A percentile compares a stretch with the other conserved stretches of the same genome.
Evolutionary conservation across 257 asterid genomes (phyloP).

Genomic region (Fraxinus quadrangulata): DNA sequence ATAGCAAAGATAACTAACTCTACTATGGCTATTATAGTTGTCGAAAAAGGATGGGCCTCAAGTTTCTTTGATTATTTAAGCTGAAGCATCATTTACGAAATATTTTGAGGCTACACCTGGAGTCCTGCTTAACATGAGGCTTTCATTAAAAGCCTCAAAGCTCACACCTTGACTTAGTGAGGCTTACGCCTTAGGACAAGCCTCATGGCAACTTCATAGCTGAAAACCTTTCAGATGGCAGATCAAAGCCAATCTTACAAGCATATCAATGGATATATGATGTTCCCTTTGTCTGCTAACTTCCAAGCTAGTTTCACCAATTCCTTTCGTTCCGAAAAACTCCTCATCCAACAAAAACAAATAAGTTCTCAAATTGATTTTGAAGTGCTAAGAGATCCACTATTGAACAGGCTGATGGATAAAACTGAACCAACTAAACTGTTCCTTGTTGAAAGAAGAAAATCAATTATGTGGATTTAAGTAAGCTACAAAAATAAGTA

Average conservation of each 20-base stretch:
- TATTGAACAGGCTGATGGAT: background rate
- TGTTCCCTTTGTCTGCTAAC: background rate
- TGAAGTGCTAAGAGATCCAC: background rate
- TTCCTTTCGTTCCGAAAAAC: background rate
- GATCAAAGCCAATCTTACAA: slow-evolving; percentile 1
- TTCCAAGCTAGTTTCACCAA: background rate
- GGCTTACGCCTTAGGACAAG: background rate
- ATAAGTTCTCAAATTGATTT: background rate
- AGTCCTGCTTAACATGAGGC: background rate
- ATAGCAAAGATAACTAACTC: background rate
- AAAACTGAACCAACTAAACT: background rate
- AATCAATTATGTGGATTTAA: background rate
- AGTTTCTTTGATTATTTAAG: too few species aligned
- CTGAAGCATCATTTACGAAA: too few species aligned
- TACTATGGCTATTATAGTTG: background rate
- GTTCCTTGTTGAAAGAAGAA: background rate
- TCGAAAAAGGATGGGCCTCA: background rate
- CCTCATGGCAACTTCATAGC: background rate
- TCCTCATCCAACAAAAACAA: too few species aligned
- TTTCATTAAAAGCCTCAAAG: background rate
- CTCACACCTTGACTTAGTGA: background rate
- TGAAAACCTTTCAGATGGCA: background rate
- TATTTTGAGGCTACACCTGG: background rate
- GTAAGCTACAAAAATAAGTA: background rate
- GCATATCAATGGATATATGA: background rate